These are phyloP conservation scores for Metschnikowia vanudenii DNA, from an alignment of 805 yeast genomes.

Conservation along the genomic window DNA sequence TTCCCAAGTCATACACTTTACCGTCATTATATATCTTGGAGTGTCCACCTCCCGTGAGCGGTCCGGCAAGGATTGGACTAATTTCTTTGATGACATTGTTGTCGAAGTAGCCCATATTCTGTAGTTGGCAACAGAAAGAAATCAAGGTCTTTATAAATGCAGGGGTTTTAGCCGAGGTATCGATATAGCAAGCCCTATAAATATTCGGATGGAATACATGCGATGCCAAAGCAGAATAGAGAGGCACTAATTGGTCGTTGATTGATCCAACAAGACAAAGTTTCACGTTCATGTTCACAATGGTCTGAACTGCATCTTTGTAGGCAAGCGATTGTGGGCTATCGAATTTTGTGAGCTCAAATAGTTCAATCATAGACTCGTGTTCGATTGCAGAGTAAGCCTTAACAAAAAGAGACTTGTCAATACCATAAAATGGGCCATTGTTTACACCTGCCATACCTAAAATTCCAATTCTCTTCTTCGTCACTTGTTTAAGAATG, in stretches of 20 bases:
- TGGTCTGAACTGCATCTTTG: constrained; percentile 60
- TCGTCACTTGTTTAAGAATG: constrained; percentile 36
- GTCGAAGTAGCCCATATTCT: constrained; percentile 77
- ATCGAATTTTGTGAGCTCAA: constrained; percentile 79
- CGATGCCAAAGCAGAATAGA: constrained; percentile 81
- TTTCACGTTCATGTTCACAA: constrained; percentile 71
- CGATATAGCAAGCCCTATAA: constrained; percentile 85
- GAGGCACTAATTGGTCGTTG: constrained; percentile 91
- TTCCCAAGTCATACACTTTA: constrained; percentile 77
- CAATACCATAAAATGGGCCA: constrained; percentile 92
- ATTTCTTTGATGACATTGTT: constrained; percentile 85
- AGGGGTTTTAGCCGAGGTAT: constrained; percentile 76
- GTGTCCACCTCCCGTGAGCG: constrained; percentile 94
- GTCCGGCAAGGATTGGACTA: constrained; percentile 66
- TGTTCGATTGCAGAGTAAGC: constrained; percentile 90
- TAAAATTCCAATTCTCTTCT: constrained; percentile 61
- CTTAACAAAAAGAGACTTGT: constrained; percentile 75
- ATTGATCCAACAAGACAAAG: constrained; percentile 82
- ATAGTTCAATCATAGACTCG: constrained; percentile 80
- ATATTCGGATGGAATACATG: constrained; percentile 88
- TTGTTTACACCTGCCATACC: constrained; percentile 96
- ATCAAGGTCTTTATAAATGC: constrained; percentile 73
- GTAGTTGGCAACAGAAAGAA: constrained; percentile 66
- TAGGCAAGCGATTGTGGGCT: constrained; percentile 71
- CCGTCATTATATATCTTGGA: constrained; percentile 84